phyloP scores from a whole-genome alignment of 768 basidiomycete genomes.

The Mycena galopus region DNA sequence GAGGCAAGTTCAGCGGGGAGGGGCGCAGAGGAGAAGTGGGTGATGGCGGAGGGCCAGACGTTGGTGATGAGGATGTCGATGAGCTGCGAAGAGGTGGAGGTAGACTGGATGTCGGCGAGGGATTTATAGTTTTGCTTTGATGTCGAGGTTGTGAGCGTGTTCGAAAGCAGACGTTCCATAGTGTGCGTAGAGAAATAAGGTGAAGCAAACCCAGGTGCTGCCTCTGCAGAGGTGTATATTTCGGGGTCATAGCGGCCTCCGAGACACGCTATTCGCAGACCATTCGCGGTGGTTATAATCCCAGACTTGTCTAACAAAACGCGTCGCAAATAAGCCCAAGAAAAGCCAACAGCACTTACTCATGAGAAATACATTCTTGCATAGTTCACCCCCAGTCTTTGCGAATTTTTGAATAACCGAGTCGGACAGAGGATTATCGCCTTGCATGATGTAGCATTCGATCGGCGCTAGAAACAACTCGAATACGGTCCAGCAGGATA shows the following conservation, averaged over 20 bases:
- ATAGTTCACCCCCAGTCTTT: slow-evolving; percentile 83
- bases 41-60: slow-evolving; percentile 78
- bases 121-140: slow-evolving; percentile 67
- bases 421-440: slow-evolving; percentile 79
- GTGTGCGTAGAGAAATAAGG: slow-evolving; percentile 82
- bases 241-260: slow-evolving; percentile 81
- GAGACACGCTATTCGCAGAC: slow-evolving; percentile 87
- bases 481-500: slow-evolving; percentile 28
- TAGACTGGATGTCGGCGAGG: slow-evolving; percentile 75
- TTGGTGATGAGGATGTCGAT: slow-evolving; percentile 88
- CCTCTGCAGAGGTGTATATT: slow-evolving; percentile 69
- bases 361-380: slow-evolving; percentile 85
- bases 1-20: slow-evolving; percentile 61
- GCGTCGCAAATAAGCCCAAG: slow-evolving; percentile 18
- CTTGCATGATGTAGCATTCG: slow-evolving; percentile 95
- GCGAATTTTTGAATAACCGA: slow-evolving; percentile 81
- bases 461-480: slow-evolving; percentile 71
- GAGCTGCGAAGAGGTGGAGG: slow-evolving; percentile 71
- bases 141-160: slow-evolving; percentile 69
- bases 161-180: slow-evolving; percentile 78
- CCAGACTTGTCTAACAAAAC: slow-evolving; percentile 80
- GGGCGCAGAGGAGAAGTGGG: slow-evolving; percentile 69
- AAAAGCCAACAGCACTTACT: slow-evolving; percentile 64
- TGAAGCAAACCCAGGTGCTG: slow-evolving; percentile 82
- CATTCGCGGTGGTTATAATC: slow-evolving; percentile 81